phyloP scores from a whole-genome alignment of 306 rosid genomes.

The Lathyrus sativus region DNA sequence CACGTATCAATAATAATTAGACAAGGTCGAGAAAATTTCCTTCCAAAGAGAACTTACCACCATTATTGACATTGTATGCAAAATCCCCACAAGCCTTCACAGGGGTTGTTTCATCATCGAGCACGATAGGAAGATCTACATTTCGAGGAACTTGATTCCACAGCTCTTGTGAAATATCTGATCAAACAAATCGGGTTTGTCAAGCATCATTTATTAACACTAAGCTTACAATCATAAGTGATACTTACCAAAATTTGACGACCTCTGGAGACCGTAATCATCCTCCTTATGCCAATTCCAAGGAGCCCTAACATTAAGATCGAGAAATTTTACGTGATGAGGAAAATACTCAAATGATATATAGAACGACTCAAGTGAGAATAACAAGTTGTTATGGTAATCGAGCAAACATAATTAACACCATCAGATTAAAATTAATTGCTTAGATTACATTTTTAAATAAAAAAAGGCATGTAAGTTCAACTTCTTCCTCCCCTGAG shows the following conservation, averaged over 20 bases:
- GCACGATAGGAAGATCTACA: conserved; percentile 63
- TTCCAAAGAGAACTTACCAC: conserved; percentile 45
- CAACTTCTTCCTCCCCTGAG: neutral
- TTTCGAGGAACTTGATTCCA: conserved; percentile 71
- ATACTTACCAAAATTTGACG: conserved; percentile 51
- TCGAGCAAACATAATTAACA: neutral
- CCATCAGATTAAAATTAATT: neutral
- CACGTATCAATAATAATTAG: conserved; percentile 7
- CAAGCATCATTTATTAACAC: conserved; percentile 20
- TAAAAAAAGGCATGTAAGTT: neutral
- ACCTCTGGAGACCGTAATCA: conserved; percentile 47
- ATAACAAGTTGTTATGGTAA: neutral
- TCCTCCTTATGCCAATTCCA: conserved; percentile 68
- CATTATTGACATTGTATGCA: conserved; percentile 51
- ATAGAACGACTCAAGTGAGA: neutral
- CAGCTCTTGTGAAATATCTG: conserved; percentile 54
- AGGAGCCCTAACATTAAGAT: conserved; percentile 40
- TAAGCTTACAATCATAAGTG: conserved; percentile 7
- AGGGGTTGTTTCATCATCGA: conserved; percentile 90
- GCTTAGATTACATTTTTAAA: neutral
- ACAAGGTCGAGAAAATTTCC: conserved; percentile 8
- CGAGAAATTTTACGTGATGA: neutral
- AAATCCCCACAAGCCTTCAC: conserved; percentile 82
- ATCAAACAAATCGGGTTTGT: conserved; percentile 33
- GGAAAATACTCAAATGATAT: neutral